These are phyloP conservation scores for Solanum hybrid DNA, from an alignment of 305 asterid genomes.

Conservation along the genomic window DNA sequence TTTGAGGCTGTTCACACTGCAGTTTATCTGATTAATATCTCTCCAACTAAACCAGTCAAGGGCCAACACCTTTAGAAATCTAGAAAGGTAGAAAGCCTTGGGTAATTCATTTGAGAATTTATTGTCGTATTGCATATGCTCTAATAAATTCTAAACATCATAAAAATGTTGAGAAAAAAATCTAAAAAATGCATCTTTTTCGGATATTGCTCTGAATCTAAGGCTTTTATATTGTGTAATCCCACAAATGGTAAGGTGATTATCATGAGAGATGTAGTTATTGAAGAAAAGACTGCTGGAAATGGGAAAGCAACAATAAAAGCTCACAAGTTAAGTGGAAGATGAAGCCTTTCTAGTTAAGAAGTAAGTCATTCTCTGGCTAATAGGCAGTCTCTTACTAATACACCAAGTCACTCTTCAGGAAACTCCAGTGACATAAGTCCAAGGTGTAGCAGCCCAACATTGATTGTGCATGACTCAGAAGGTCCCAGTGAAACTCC, in stretches of 20 bases:
- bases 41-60: background rate
- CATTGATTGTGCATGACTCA: background rate
- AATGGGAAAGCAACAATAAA: background rate
- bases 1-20: too few relatives aligned
- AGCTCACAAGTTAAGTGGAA: background rate
- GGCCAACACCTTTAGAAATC: background rate
- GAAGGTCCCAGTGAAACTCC: background rate
- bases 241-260: background rate
- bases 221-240: background rate
- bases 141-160: background rate
- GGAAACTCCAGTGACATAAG: background rate
- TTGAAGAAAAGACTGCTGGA: background rate
- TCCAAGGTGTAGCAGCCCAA: background rate
- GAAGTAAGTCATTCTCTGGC: background rate
- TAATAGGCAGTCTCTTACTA: background rate
- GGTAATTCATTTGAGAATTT: too few relatives aligned
- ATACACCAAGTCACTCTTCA: background rate
- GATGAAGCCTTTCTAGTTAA: background rate
- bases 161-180: background rate
- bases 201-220: background rate
- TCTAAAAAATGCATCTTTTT: too few relatives aligned
- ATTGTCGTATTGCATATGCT: too few relatives aligned
- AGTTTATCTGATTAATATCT: background rate
- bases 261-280: too few relatives aligned
- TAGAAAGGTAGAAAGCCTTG: background rate